A percentile compares a stretch with the other conserved stretches of the same genome.
Evolutionary conservation across 768 basidiomycete genomes (phyloP).

Genomic region (Mycena galericulata): DNA sequence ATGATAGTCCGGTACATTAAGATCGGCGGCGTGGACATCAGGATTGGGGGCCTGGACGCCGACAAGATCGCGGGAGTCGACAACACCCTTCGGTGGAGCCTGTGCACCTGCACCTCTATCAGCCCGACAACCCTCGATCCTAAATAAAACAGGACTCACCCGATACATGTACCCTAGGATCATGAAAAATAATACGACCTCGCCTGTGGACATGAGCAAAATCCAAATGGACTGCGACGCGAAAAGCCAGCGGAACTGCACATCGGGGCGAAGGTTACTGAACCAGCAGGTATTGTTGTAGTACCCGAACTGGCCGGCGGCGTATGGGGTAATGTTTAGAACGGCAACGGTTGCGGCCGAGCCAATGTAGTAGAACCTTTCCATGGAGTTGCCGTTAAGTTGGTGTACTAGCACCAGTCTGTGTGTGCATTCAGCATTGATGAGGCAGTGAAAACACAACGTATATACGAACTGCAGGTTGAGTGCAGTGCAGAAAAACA

Average conservation of each 20-base stretch:
- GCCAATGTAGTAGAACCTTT: too few relatives aligned
- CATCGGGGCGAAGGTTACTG: too few relatives aligned
- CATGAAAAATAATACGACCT: too few relatives aligned
- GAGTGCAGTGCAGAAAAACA: constrained; percentile 10
- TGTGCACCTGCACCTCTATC: neutral
- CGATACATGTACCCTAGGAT: constrained; percentile 11
- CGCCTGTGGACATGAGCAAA: too few relatives aligned
- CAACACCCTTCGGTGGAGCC: neutral
- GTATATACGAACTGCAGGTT: constrained; percentile 8
- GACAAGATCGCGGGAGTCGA: neutral
- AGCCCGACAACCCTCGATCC: neutral
- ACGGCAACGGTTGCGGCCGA: too few relatives aligned
- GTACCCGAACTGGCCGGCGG: too few relatives aligned
- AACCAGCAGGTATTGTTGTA: too few relatives aligned
- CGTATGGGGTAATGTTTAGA: too few relatives aligned
- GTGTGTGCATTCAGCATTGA: neutral
- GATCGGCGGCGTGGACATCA: neutral
- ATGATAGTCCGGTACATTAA: neutral
- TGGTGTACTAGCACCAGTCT: constrained; percentile 10
- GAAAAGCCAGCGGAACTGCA: too few relatives aligned
- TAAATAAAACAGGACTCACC: neutral
- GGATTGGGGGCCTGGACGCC: too few relatives aligned
- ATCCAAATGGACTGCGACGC: too few relatives aligned
- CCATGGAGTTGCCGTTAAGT: too few relatives aligned
- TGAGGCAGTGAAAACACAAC: neutral